These are phyloP conservation scores for Durusdinium trenchii DNA, from an alignment of 73 alveolate species.

Conservation along the genomic window DNA sequence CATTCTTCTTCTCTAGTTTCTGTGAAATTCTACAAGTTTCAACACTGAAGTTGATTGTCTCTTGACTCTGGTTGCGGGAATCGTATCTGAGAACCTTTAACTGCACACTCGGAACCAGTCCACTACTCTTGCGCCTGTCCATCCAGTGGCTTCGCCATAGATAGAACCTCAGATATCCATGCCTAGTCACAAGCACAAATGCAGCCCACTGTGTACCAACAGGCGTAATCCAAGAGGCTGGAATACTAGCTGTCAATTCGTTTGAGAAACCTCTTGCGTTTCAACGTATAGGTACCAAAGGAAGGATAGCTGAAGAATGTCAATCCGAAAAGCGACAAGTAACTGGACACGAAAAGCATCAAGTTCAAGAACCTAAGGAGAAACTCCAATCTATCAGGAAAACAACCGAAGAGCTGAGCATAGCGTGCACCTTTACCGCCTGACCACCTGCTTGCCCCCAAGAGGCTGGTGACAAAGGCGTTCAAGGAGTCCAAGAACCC, in stretches of 20 bases:
- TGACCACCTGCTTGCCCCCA: neutral
- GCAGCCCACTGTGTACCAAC: too few species aligned
- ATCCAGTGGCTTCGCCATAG: slow-evolving; percentile 25
- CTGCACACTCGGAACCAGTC: neutral
- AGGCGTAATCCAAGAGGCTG: too few species aligned
- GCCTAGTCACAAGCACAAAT: too few species aligned
- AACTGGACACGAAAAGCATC: neutral
- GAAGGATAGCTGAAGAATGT: too few species aligned
- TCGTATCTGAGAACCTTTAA: neutral
- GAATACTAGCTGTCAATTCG: too few species aligned
- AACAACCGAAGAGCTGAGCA: neutral
- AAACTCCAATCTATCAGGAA: neutral
- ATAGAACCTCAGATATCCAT: neutral
- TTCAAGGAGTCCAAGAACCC: slow-evolving; percentile 75
- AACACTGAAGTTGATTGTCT: neutral
- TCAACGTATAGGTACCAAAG: too few species aligned
- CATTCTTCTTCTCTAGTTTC: neutral
- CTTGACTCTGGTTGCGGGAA: neutral
- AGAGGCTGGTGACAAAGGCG: slow-evolving; percentile 74
- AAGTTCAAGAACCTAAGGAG: neutral
- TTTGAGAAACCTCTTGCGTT: too few species aligned
- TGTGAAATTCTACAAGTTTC: neutral
- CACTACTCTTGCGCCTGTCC: slow-evolving; percentile 13
- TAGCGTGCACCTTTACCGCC: neutral
- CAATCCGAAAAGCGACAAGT: neutral